Base-by-base conservation (phyloP, 148 eudicot genomes). In the Chenopodium suecicum region DNA sequence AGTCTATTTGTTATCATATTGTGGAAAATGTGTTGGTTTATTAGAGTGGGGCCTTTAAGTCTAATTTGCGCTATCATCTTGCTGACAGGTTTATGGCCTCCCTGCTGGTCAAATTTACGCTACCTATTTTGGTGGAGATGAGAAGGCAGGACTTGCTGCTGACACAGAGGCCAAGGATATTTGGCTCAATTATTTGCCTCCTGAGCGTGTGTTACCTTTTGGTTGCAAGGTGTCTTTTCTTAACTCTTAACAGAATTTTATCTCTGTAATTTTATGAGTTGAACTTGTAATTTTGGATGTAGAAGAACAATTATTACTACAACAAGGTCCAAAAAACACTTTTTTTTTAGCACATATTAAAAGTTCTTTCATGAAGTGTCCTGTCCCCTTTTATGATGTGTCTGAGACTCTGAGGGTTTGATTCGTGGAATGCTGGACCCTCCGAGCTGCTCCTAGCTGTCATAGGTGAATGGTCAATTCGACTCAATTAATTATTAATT, bases 51-150 rank as follows among this genome's bases (percentile, higher is more conserved):
- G 73, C 2, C 44, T 64, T 69, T 34, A 3, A 7, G 62, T 12
- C 44, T 70, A 20, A 46, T 46, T 77, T 31, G 4, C 9, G 34
- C 56, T 79, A 2, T 76, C 12, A 2, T 4, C 81, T 56, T 32
- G 48, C 23, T 27, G 70, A 37, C 86, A 96, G 98, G 98, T 94
- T 41, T 96, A 89, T 82, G 84, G 86, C 69, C 84, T 96, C 69
- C 99, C 99, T 29, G 23, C 82, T 41, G 94, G 91, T 80, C 83
- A 91, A 47, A 84, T 96, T 76, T 96, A 96, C 86, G 99, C 98
- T 20, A 96, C 99, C 80, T 96, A 96, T 85, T 96, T 96, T 89
- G 99, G 98, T 29, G 99, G 99, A 34, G 97, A 96, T 84, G 95
- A 91, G 82, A 92, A 90, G 80, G 86, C 91, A 82, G 97, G 95